These are phyloP conservation scores for Colletotrichum ledebouriae DNA, from an alignment of 2,329 filamentous ascomycete genomes.

Conservation along the genomic window DNA sequence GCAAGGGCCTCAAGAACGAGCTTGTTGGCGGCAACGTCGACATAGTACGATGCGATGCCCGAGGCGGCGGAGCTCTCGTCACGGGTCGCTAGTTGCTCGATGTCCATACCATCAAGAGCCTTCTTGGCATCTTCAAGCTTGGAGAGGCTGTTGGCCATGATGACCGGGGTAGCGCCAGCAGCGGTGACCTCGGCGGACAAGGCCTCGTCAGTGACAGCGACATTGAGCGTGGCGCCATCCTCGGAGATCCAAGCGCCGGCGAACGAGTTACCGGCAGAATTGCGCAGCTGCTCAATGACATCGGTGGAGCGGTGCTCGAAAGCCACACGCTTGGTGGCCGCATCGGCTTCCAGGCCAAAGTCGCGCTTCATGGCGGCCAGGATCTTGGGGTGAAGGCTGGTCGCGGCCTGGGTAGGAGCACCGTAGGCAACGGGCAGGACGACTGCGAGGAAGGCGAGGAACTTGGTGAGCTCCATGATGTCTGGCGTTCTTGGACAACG, in stretches of 20 bases:
- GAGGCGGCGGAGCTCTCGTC: slow-evolving; percentile 45
- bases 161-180: slow-evolving; percentile 52
- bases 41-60: slow-evolving; percentile 55
- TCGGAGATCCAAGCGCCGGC: slow-evolving; percentile 55
- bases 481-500: slow-evolving; percentile 44
- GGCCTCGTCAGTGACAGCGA: slow-evolving; percentile 54
- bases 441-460: slow-evolving; percentile 54
- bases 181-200: slow-evolving; percentile 52
- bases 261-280: slow-evolving; percentile 51
- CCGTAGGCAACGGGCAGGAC: slow-evolving; percentile 57
- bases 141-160: slow-evolving; percentile 52
- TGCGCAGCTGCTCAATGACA: slow-evolving; percentile 54
- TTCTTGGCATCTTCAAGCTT: slow-evolving; percentile 57
- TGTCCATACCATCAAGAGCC: slow-evolving; percentile 57
- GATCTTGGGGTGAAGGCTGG: slow-evolving; percentile 55
- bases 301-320: slow-evolving; percentile 53
- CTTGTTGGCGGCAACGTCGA: slow-evolving; percentile 57
- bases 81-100: slow-evolving; percentile 47
- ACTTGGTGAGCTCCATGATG: slow-evolving; percentile 55
- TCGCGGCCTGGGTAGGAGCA: slow-evolving; percentile 52
- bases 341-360: slow-evolving; percentile 54
- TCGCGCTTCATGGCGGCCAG: slow-evolving; percentile 59
- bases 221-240: slow-evolving; percentile 52
- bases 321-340: slow-evolving; percentile 55
- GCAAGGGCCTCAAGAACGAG: slow-evolving; percentile 55